Conservation (phyloP, 169 alveolate species). For the Plasmodium inui region DNA sequence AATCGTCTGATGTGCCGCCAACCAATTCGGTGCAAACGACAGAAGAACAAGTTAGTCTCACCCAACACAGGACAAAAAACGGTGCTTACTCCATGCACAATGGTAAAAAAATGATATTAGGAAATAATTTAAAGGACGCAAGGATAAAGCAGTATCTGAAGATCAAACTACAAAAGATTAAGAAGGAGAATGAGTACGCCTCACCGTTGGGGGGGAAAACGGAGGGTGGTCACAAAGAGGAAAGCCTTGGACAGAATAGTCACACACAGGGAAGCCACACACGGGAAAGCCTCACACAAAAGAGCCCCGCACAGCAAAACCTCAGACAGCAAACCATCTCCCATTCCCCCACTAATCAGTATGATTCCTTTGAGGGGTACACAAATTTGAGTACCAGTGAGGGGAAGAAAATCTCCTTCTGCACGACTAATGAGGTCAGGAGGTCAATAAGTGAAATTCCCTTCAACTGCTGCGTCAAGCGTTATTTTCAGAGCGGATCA, state of each 20-base stretch:
- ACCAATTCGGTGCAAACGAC: not conserved
- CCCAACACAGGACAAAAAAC: slow-evolving; percentile 3
- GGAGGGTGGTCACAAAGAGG: not conserved
- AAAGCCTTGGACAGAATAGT: not conserved
- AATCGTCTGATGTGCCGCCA: not conserved
- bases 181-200: slow-evolving; percentile 27
- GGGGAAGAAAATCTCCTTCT: not conserved
- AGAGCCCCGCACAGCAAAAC: not conserved
- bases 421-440: not conserved
- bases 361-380: not conserved
- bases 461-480: not conserved
- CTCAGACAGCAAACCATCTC: not conserved
- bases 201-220: not conserved
- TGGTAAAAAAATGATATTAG: slow-evolving; percentile 21
- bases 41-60: not conserved
- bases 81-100: not conserved
- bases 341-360: not conserved
- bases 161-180: slow-evolving; percentile 55
- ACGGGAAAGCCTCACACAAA: not conserved
- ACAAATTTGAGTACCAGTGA: not conserved
- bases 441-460: slow-evolving; percentile 37
- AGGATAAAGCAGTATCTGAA: slow-evolving; percentile 38
- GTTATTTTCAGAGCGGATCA: not conserved
- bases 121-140: slow-evolving; percentile 41
- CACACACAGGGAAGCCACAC: not conserved